Conservation (phyloP, 441 rosid genomes). For the Croton setiger region DNA sequence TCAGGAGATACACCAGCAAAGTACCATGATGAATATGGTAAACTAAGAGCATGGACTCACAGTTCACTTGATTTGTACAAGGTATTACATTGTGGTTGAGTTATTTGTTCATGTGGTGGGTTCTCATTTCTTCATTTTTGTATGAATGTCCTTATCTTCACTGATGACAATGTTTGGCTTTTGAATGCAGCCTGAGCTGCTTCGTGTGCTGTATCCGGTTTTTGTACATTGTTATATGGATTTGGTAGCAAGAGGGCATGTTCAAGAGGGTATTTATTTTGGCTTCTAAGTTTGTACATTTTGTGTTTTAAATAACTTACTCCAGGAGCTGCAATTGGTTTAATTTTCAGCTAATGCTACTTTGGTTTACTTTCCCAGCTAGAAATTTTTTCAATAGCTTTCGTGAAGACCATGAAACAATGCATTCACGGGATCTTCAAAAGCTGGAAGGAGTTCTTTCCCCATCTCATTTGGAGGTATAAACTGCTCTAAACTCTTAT, state of each 20-base stretch:
- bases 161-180: conserved; percentile 11
- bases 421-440: conserved; percentile 88
- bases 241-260: conserved; percentile 75
- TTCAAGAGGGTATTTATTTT: conserved; percentile 68
- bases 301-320: neutral
- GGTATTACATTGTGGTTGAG: conserved; percentile 34
- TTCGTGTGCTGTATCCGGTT: conserved; percentile 93
- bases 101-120: conserved; percentile 1
- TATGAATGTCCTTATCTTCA: neutral
- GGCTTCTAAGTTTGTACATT: conserved; percentile 9
- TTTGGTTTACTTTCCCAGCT: conserved; percentile 42
- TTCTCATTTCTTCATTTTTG: neutral
- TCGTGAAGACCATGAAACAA: conserved; percentile 88
- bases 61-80: conserved; percentile 86
- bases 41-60: conserved; percentile 83
- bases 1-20: conserved; percentile 62
- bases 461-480: conserved; percentile 94
- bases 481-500: conserved; percentile 10
- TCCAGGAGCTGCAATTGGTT: neutral
- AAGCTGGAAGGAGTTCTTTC: conserved; percentile 92
- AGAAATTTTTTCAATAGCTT: conserved; percentile 75
- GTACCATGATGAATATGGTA: conserved; percentile 74
- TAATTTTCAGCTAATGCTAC: conserved; percentile 14
- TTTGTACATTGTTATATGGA: conserved; percentile 96
- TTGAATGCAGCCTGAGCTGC: conserved; percentile 81